These are phyloP conservation scores for Claviceps spartinae DNA, from an alignment of 2,329 filamentous ascomycete genomes.

Conservation along the genomic window DNA sequence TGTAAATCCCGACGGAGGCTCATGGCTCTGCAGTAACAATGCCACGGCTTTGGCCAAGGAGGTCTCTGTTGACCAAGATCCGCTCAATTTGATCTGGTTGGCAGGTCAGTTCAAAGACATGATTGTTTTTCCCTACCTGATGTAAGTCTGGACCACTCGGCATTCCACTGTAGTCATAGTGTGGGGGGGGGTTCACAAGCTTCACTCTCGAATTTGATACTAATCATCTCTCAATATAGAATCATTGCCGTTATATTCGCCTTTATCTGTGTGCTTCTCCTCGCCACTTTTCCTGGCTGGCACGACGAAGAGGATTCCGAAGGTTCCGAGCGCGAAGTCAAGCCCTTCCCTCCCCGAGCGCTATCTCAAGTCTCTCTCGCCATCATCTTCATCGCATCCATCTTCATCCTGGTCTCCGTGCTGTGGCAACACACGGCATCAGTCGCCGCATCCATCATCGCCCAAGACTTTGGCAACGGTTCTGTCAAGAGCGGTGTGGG, in stretches of 20 bases:
- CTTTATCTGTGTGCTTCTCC: constrained; percentile 86
- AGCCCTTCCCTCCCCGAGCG: constrained; percentile 82
- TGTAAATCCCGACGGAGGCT: constrained; percentile 78
- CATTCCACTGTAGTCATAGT: not conserved
- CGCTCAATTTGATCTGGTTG: constrained; percentile 93
- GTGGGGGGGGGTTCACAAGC: too few relatives aligned
- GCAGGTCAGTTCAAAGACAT: constrained; percentile 96
- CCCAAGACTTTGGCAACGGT: constrained; percentile 84
- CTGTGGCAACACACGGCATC: constrained; percentile 93
- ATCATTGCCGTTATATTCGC: constrained; percentile 97
- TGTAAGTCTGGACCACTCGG: constrained; percentile 43
- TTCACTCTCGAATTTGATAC: too few relatives aligned
- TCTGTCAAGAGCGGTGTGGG: constrained; percentile 77
- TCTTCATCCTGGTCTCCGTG: constrained; percentile 61
- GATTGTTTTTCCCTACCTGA: constrained; percentile 93
- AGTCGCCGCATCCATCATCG: constrained; percentile 85
- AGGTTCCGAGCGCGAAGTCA: constrained; percentile 79
- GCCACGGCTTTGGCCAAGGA: constrained; percentile 85
- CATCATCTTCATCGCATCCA: constrained; percentile 70
- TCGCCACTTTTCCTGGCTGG: constrained; percentile 96
- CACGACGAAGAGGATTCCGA: constrained; percentile 75
- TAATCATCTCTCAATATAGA: constrained; percentile 26
- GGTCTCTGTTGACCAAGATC: constrained; percentile 82
- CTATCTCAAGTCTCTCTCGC: constrained; percentile 88
- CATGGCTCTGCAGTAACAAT: constrained; percentile 94